Evolutionary conservation across 768 basidiomycete species (phyloP).

Genomic region (Lentinus tigrinus): DNA sequence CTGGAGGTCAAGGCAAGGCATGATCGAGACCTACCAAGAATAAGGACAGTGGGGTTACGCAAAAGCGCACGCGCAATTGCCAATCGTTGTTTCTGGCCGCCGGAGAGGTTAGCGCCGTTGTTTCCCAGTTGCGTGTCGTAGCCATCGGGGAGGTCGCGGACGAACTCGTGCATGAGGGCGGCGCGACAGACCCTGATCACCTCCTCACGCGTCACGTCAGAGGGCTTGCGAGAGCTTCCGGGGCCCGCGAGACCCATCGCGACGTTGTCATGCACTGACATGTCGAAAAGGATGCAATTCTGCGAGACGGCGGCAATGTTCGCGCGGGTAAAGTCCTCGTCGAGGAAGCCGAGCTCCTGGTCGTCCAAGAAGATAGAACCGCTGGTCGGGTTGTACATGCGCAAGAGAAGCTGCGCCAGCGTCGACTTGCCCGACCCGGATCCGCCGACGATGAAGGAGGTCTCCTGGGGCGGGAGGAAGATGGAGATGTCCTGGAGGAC

Average conservation of each 20-base stretch:
- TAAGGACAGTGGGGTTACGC: slow-evolving; percentile 82
- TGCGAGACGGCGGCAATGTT: slow-evolving; percentile 81
- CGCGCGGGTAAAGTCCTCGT: slow-evolving; percentile 61
- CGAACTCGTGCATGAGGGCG: slow-evolving; percentile 86
- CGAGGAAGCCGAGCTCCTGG: slow-evolving; percentile 73
- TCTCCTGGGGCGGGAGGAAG: slow-evolving; percentile 70
- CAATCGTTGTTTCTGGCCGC: slow-evolving; percentile 89
- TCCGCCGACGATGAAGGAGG: slow-evolving; percentile 77
- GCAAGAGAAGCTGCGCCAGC: slow-evolving; percentile 60
- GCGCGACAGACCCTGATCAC: slow-evolving; percentile 82
- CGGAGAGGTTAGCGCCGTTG: slow-evolving; percentile 76
- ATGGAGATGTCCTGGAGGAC: slow-evolving; percentile 60
- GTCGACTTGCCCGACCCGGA: slow-evolving; percentile 81
- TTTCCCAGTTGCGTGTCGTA: slow-evolving; percentile 83
- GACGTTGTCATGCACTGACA: slow-evolving; percentile 82
- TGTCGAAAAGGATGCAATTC: slow-evolving; percentile 76
- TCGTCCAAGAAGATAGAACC: slow-evolving; percentile 81
- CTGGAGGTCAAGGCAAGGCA: background rate
- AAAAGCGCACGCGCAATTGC: slow-evolving; percentile 86
- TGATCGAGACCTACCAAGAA: slow-evolving; percentile 68
- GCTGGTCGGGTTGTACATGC: slow-evolving; percentile 66
- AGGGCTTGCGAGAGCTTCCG: slow-evolving; percentile 36
- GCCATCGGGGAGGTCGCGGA: slow-evolving; percentile 78
- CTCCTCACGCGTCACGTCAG: slow-evolving; percentile 60
- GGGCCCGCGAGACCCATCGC: slow-evolving; percentile 68